These are phyloP conservation scores for Wickerhamomyces ciferrii DNA, from an alignment of 805 yeast species.

Conservation along the genomic window DNA sequence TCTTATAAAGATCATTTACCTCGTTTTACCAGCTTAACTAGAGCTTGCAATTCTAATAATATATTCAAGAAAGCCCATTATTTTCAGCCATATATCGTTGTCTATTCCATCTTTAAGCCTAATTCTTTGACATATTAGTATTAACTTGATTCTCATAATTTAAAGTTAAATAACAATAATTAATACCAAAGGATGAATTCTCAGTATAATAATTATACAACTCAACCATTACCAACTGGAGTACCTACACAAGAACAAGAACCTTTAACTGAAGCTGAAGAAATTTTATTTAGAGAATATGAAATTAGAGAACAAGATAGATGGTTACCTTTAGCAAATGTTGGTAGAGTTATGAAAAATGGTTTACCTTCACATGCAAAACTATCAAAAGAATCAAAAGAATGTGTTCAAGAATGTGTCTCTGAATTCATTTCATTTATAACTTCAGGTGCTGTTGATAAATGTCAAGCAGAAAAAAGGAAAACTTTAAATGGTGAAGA, in stretches of 20 bases:
- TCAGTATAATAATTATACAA: not conserved
- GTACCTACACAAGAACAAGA: not conserved
- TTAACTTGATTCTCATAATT: too few relatives aligned
- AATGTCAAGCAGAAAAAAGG: slow-evolving; percentile 67
- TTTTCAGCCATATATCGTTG: too few relatives aligned
- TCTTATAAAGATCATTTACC: too few relatives aligned
- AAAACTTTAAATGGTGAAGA: slow-evolving; percentile 82
- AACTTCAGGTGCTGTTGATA: slow-evolving; percentile 76
- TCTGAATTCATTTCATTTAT: slow-evolving; percentile 77
- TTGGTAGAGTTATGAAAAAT: slow-evolving; percentile 69
- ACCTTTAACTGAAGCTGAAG: slow-evolving; percentile 8
- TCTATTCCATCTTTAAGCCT: too few relatives aligned
- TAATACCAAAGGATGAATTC: not conserved
- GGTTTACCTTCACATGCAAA: slow-evolving; percentile 71
- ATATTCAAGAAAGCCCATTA: too few relatives aligned
- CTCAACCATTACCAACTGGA: not conserved
- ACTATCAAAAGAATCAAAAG: slow-evolving; percentile 73
- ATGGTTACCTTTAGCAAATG: slow-evolving; percentile 78
- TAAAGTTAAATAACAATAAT: too few relatives aligned
- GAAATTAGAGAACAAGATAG: slow-evolving; percentile 73
- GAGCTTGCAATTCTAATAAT: too few relatives aligned
- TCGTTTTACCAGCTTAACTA: too few relatives aligned
- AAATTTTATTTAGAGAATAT: slow-evolving; percentile 23
- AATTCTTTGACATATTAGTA: too few relatives aligned
- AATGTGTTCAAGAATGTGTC: slow-evolving; percentile 80